These are phyloP conservation scores for Exophiala xenobiotica DNA, from an alignment of 2,329 filamentous ascomycete species.

Conservation along the genomic window DNA sequence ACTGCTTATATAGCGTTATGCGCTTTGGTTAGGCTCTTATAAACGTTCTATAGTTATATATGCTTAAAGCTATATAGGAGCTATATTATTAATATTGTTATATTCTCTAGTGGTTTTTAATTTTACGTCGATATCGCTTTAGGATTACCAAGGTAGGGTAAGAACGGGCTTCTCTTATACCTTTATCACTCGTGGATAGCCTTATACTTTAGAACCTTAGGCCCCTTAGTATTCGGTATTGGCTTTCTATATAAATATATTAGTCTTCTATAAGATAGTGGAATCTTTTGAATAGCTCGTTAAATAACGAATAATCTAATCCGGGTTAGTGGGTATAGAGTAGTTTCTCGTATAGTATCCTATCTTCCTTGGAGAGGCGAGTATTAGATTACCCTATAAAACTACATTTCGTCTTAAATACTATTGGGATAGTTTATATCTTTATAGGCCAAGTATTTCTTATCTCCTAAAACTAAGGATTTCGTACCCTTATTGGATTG, in stretches of 20 bases:
- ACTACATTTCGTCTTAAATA: constrained; percentile 17
- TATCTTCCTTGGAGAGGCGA: not conserved
- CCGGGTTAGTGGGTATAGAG: not conserved
- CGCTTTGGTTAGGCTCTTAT: not conserved
- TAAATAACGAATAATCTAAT: constrained; percentile 3
- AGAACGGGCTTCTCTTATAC: no score
- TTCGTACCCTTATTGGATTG: constrained; percentile 10
- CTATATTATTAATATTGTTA: no score
- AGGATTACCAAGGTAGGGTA: no score
- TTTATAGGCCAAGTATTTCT: constrained; percentile 16
- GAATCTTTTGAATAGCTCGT: constrained; percentile 11
- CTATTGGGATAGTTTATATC: constrained; percentile 14
- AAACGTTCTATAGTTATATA: no score
- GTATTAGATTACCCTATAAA: constrained; percentile 18
- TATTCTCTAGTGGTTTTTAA: no score
- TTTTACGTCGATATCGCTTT: no score
- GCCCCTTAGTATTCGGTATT: no score
- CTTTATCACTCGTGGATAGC: no score
- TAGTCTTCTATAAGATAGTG: constrained; percentile 2
- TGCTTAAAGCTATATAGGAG: no score
- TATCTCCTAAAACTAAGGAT: constrained; percentile 13
- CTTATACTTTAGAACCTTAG: no score
- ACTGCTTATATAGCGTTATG: not conserved
- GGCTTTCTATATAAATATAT: no score
- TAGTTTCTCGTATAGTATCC: not conserved